Percentiles rank a stretch among this genome's conserved stretches.
Conservation (phyloP, 129 eudicot genomes). For the Helichrysum umbraculigerum region DNA sequence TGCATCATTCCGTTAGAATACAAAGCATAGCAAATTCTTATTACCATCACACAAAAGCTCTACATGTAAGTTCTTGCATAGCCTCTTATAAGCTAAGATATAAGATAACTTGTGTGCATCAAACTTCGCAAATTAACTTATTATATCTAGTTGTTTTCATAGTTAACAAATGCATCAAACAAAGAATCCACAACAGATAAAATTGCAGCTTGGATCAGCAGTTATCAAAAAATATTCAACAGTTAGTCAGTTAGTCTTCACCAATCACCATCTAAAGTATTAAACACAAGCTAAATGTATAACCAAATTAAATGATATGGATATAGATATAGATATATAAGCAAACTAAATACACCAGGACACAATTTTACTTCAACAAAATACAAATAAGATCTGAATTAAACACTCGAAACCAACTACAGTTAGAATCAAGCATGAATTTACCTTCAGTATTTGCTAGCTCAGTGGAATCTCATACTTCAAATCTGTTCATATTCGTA, state of each 20-base stretch:
- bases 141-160: background rate
- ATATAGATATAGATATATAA: too few species aligned
- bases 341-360: too few species aligned
- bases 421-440: background rate
- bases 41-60: background rate
- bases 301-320: too few species aligned
- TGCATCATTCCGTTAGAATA: background rate
- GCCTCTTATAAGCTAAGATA: background rate
- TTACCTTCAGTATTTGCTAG: too few species aligned
- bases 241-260: background rate
- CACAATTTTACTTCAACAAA: background rate
- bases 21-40: too few species aligned
- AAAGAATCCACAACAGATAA: conserved; percentile 5
- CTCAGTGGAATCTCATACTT: too few species aligned
- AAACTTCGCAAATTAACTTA: background rate
- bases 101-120: background rate
- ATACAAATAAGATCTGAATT: background rate
- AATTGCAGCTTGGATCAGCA: conserved; percentile 13
- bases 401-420: background rate
- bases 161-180: background rate
- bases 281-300: background rate
- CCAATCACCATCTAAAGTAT: background rate
- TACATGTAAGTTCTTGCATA: background rate
- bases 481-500: background rate
- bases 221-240: conserved; percentile 2